Evolutionary conservation across 306 rosid genomes (phyloP).

Genomic region (Sophora flavescens): DNA sequence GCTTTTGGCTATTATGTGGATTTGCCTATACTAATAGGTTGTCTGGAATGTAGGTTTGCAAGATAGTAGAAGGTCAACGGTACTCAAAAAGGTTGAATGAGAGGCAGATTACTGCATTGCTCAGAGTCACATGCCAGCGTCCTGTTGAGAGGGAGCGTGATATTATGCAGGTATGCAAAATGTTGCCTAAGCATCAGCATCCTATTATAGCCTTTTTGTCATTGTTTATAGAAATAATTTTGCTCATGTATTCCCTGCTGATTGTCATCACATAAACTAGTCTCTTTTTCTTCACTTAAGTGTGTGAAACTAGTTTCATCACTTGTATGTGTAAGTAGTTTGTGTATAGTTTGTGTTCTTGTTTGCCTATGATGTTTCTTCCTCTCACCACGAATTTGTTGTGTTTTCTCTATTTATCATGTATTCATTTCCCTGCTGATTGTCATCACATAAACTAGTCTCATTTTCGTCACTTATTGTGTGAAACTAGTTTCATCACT

Average conservation of each 20-base stretch:
- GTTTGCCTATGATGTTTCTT: neutral
- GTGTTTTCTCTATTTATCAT: slow-evolving; percentile 36
- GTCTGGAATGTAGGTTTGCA: slow-evolving; percentile 74
- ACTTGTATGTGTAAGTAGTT: too few species aligned
- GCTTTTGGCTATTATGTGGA: neutral
- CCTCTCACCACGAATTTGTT: neutral
- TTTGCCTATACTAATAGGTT: slow-evolving; percentile 31
- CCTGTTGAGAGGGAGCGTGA: slow-evolving; percentile 87
- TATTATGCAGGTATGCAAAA: slow-evolving; percentile 70
- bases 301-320: too few species aligned
- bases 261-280: too few species aligned
- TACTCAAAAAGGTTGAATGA: slow-evolving; percentile 89
- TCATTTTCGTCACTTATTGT: too few species aligned
- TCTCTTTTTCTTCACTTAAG: too few species aligned
- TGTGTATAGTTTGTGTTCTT: neutral
- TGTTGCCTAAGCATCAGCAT: neutral
- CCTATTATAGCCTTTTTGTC: neutral
- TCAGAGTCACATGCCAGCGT: slow-evolving; percentile 94
- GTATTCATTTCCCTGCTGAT: too few species aligned
- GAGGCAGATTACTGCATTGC: slow-evolving; percentile 86
- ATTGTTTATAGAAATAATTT: neutral
- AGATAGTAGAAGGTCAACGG: slow-evolving; percentile 95
- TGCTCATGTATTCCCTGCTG: neutral
- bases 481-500: too few species aligned
- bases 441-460: too few species aligned